Evolutionary conservation across 345 rosid species (phyloP).

Genomic region (Salix udensis): DNA sequence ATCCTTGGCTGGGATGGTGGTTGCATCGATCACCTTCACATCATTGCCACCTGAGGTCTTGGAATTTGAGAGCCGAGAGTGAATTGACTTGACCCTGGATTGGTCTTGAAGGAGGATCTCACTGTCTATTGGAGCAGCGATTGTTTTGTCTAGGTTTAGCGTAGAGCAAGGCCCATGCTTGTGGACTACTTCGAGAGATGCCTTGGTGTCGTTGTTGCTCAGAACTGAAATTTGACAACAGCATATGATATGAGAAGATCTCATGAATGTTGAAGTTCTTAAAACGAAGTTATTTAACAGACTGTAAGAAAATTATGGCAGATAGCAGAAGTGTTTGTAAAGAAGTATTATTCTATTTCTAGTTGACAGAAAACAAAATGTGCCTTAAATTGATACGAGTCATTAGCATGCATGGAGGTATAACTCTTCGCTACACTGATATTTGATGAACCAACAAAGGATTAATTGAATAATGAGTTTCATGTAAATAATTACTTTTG

Average conservation of each 20-base stretch:
- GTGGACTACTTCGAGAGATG: constrained; percentile 58
- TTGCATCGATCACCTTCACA: constrained; percentile 24
- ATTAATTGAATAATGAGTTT: not conserved
- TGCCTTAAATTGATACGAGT: too few relatives aligned
- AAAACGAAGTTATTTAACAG: too few relatives aligned
- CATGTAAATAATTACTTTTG: constrained; percentile 29
- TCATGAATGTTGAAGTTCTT: too few relatives aligned
- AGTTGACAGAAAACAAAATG: too few relatives aligned
- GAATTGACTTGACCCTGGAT: constrained; percentile 58
- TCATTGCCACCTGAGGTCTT: not conserved
- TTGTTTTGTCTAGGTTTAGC: constrained; percentile 9
- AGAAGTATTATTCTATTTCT: too few relatives aligned
- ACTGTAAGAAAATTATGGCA: too few relatives aligned
- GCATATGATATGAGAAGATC: too few relatives aligned
- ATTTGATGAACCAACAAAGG: too few relatives aligned
- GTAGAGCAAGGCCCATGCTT: constrained; percentile 65
- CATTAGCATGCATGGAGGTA: too few relatives aligned
- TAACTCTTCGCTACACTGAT: too few relatives aligned
- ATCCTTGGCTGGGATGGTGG: constrained; percentile 51
- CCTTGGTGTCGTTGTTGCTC: constrained; percentile 14
- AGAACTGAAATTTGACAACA: not conserved
- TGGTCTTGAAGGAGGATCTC: constrained; percentile 60
- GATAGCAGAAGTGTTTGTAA: too few relatives aligned
- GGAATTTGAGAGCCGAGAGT: constrained; percentile 34
- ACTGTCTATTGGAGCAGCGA: constrained; percentile 25